These are phyloP conservation scores for Ophiostoma tasmaniense DNA, from an alignment of 2,329 filamentous ascomycete genomes.

Conservation along the genomic window DNA sequence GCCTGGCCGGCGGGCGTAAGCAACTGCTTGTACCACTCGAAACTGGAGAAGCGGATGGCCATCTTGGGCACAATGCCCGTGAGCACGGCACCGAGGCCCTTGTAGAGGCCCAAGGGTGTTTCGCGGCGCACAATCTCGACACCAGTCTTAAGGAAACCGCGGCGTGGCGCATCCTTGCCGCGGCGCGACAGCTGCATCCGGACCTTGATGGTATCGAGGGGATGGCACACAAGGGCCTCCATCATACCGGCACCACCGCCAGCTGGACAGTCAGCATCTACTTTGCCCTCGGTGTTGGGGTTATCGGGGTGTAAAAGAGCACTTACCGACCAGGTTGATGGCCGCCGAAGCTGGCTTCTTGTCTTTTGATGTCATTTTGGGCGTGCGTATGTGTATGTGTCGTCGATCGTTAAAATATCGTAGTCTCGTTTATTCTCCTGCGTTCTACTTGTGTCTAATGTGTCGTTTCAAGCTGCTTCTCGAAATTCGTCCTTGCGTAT, in stretches of 20 bases:
- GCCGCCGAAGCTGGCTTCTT: slow-evolving; percentile 74
- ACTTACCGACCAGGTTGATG: slow-evolving; percentile 80
- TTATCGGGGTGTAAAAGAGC: no score
- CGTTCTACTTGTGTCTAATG: background rate
- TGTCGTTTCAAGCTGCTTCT: slow-evolving; percentile 7
- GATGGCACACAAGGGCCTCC: slow-evolving; percentile 94
- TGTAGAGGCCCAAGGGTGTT: slow-evolving; percentile 89
- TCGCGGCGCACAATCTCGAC: slow-evolving; percentile 79
- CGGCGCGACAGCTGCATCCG: slow-evolving; percentile 96
- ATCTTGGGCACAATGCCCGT: slow-evolving; percentile 98
- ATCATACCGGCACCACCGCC: slow-evolving; percentile 98
- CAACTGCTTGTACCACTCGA: slow-evolving; percentile 86
- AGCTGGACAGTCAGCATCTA: slow-evolving; percentile 43
- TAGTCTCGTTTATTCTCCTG: background rate
- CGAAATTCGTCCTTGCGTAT: slow-evolving; percentile 24
- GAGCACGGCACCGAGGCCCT: slow-evolving; percentile 91
- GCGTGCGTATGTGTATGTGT: background rate
- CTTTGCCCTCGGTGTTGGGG: background rate
- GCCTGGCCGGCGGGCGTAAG: slow-evolving; percentile 54
- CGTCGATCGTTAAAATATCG: background rate
- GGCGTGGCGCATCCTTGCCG: slow-evolving; percentile 72
- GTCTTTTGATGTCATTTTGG: slow-evolving; percentile 36
- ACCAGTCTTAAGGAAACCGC: slow-evolving; percentile 83
- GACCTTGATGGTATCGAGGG: slow-evolving; percentile 95
- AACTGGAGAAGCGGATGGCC: slow-evolving; percentile 97